Conservation (phyloP, 176 grass and related monocot species). For the Triticum timopheevii region DNA sequence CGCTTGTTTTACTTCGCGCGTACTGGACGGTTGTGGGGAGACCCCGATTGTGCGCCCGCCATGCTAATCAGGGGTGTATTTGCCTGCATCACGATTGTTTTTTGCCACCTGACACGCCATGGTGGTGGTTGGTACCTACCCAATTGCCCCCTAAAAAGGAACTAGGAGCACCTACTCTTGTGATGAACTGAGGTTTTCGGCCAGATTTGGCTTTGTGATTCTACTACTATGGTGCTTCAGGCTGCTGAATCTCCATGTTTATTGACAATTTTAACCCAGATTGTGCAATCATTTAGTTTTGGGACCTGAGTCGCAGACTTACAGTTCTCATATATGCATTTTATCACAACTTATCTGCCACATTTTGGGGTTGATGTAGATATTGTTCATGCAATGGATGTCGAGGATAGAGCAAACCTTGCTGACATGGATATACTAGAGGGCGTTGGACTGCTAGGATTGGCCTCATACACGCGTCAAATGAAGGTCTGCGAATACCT, state of each 20-base stretch:
- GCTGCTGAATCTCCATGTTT: background rate
- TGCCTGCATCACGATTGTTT: background rate
- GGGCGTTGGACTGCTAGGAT: background rate
- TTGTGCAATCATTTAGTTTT: background rate
- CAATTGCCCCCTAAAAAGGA: background rate
- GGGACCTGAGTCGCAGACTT: background rate
- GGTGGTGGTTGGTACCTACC: background rate
- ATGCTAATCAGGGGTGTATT: background rate
- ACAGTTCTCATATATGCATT: background rate
- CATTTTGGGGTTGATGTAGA: background rate
- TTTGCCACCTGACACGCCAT: background rate
- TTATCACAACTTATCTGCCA: background rate
- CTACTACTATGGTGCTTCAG: background rate
- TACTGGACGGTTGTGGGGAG: background rate
- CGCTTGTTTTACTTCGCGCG: background rate
- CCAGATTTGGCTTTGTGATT: background rate
- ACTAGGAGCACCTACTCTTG: background rate
- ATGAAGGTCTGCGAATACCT: slow-evolving; percentile 25
- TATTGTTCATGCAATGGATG: background rate
- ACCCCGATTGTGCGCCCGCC: too few species aligned
- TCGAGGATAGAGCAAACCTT: background rate
- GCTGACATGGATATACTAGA: background rate
- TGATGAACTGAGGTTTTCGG: background rate
- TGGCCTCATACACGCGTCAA: background rate
- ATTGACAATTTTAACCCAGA: background rate